Percentiles rank a stretch among this genome's conserved stretches.
Conservation (phyloP, 805 yeast species). For the Wickerhamomyces silvicola region DNA sequence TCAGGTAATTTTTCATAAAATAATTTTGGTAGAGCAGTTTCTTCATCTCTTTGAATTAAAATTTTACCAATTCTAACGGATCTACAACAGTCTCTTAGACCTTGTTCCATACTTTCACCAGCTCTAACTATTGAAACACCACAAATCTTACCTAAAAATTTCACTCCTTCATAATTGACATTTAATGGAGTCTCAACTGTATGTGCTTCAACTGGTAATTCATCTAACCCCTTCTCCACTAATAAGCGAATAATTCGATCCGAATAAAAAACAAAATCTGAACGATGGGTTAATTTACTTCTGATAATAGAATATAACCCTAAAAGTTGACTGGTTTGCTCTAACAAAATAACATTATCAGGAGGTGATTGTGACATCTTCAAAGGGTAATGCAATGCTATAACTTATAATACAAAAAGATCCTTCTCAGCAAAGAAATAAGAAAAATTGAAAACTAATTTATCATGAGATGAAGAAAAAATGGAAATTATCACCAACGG, state of each 20-base stretch:
- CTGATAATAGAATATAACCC: conserved; percentile 90
- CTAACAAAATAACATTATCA: conserved; percentile 60
- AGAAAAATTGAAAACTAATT: no score
- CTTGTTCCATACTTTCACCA: conserved; percentile 99
- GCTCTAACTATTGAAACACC: conserved; percentile 98
- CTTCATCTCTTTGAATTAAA: conserved; percentile 95
- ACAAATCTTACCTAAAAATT: conserved; percentile 87
- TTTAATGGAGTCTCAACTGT: conserved; percentile 74
- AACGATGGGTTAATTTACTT: conserved; percentile 70
- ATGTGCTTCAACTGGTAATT: conserved; percentile 75
- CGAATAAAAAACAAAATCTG: conserved; percentile 91
- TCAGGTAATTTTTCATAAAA: conserved; percentile 93
- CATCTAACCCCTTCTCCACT: conserved; percentile 94
- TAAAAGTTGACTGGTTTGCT: conserved; percentile 83
- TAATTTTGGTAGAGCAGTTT: conserved; percentile 87
- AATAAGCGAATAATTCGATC: conserved; percentile 89
- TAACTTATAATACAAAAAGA: no score
- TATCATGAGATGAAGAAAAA: no score
- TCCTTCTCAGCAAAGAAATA: no score
- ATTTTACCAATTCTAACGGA: conserved; percentile 96
- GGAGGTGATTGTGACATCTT: conserved; percentile 11
- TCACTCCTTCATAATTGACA: conserved; percentile 64
- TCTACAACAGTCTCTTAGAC: conserved; percentile 93
- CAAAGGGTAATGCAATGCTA: neutral
- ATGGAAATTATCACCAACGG: no score